phyloP scores from a whole-genome alignment of 2,329 filamentous ascomycete genomes.

The Taxawa tesnikishii region DNA sequence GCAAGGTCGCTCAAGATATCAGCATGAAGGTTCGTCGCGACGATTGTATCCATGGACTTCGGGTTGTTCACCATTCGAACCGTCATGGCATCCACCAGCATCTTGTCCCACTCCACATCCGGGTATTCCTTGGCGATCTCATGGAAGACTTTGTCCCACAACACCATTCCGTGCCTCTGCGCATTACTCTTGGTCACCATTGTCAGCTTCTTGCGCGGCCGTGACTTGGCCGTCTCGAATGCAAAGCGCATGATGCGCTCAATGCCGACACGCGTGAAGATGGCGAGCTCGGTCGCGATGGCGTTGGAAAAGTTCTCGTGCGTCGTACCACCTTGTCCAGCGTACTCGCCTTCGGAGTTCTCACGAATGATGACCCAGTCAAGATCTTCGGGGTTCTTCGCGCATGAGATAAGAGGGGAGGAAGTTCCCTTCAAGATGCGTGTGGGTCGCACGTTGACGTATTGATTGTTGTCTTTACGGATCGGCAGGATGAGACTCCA shows the following conservation, averaged over 20 bases:
- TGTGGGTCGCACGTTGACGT: constrained; percentile 51
- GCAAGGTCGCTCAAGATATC: constrained; percentile 58
- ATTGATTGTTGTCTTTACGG: constrained; percentile 55
- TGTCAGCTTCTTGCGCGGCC: constrained; percentile 33
- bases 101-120: constrained; percentile 34
- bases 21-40: constrained; percentile 36
- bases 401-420: constrained; percentile 26
- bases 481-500: constrained; percentile 58
- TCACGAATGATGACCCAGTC: constrained; percentile 38
- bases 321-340: constrained; percentile 32
- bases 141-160: constrained; percentile 35
- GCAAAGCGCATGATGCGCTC: constrained; percentile 37
- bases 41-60: constrained; percentile 32
- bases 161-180: constrained; percentile 36
- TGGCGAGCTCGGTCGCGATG: constrained; percentile 33
- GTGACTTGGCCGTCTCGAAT: constrained; percentile 30
- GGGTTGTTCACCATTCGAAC: constrained; percentile 35
- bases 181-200: constrained; percentile 39
- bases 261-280: constrained; percentile 33
- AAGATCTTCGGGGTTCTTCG: constrained; percentile 21
- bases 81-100: constrained; percentile 39
- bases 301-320: constrained; percentile 27
- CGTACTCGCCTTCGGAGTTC: constrained; percentile 37
- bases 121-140: constrained; percentile 33
- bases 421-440: constrained; percentile 29